Conservation (phyloP, 1,139 yeast species). For the Geotrichum siamense region DNA sequence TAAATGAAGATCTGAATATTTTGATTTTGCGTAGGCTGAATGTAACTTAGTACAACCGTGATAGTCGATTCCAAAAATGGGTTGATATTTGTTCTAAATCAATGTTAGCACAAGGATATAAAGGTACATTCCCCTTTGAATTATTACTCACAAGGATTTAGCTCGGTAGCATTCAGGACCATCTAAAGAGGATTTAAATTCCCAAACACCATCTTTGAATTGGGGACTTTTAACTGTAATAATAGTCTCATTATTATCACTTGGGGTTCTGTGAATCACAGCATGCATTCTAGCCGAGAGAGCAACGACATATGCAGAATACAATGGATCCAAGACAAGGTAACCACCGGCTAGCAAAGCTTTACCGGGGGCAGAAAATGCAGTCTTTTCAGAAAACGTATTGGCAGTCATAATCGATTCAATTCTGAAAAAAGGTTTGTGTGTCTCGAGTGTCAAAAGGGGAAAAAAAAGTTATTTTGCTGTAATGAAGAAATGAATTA, state of each 20-base stretch:
- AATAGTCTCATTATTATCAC: slow-evolving; percentile 20
- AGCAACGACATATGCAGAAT: slow-evolving; percentile 76
- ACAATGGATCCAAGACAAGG: slow-evolving; percentile 71
- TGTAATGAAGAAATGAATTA: too few relatives aligned
- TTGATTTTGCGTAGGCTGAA: slow-evolving; percentile 31
- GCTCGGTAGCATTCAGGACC: slow-evolving; percentile 25
- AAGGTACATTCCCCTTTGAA: too few relatives aligned
- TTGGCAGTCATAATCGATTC: slow-evolving; percentile 4
- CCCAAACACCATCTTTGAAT: slow-evolving; percentile 65
- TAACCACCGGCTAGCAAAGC: slow-evolving; percentile 94
- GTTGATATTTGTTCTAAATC: slow-evolving; percentile 38
- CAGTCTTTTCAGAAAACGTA: slow-evolving; percentile 19
- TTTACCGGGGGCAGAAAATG: slow-evolving; percentile 90
- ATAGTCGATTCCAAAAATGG: slow-evolving; percentile 74
- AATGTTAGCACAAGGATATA: neutral
- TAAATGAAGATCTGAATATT: slow-evolving; percentile 51
- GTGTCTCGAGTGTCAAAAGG: too few relatives aligned
- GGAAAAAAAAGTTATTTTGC: too few relatives aligned
- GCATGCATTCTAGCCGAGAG: slow-evolving; percentile 89
- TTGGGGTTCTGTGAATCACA: slow-evolving; percentile 35
- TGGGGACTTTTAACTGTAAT: slow-evolving; percentile 69
- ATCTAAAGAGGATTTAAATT: slow-evolving; percentile 37
- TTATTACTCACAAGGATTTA: slow-evolving; percentile 10
- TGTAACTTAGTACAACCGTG: slow-evolving; percentile 48
- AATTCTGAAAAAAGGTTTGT: too few relatives aligned